A percentile compares a stretch with the other conserved stretches of the same genome.
These are phyloP conservation scores for Apophysomyces elegans DNA, from an alignment of 371 early-diverging fungal genomes.

Conservation along the genomic window DNA sequence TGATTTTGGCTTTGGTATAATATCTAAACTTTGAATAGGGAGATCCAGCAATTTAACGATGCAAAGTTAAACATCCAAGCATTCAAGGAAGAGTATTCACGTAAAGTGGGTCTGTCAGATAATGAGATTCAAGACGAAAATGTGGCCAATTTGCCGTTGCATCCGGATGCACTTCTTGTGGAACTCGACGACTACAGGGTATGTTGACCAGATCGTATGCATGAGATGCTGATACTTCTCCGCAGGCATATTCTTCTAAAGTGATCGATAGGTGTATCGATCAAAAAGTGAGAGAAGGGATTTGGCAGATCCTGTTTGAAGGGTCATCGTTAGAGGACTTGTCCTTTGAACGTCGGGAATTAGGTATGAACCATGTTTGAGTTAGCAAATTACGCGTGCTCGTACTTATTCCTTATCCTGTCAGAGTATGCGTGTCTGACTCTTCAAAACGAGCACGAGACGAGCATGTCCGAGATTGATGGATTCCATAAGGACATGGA, in stretches of 20 bases:
- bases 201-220: not conserved
- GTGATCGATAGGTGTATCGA: constrained; percentile 9
- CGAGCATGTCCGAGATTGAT: not conserved
- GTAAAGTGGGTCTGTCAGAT: constrained; percentile 5
- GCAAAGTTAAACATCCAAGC: not conserved
- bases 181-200: constrained; percentile 16
- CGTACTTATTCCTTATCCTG: not conserved
- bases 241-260: constrained; percentile 8
- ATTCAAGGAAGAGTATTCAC: constrained; percentile 14
- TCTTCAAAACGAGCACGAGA: not conserved
- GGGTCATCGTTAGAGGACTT: constrained; percentile 5
- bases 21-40: constrained; percentile 1
- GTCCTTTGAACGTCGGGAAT: not conserved
- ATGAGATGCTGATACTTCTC: not conserved
- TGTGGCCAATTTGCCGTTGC: constrained; percentile 1
- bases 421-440: not conserved
- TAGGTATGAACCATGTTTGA: not conserved
- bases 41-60: constrained; percentile 13
- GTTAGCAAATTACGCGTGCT: not conserved
- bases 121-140: not conserved
- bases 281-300: constrained; percentile 10
- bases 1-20: not conserved
- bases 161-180: constrained; percentile 11
- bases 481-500: not conserved
- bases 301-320: constrained; percentile 6